phyloP scores from a whole-genome alignment of 306 rosid species.

The Trifolium subterraneum region DNA sequence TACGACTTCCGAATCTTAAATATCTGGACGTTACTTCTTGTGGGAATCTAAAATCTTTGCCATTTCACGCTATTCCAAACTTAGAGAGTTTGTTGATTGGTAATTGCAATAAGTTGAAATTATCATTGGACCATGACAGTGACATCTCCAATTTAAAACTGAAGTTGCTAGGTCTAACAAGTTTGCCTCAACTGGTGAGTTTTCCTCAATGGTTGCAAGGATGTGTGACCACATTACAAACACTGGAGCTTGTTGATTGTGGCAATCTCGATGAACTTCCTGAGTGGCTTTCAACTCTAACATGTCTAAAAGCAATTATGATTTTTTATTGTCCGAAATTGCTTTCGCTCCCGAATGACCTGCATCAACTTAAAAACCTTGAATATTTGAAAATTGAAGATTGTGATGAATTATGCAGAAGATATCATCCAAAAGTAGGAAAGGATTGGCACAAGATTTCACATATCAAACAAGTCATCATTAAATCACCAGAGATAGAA shows the following conservation, averaged over 20 bases:
- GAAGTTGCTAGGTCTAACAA: neutral
- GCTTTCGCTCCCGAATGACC: neutral
- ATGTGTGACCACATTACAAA: neutral
- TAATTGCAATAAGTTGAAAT: neutral
- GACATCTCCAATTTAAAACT: neutral
- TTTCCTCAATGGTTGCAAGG: slow-evolving; percentile 12
- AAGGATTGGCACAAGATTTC: neutral
- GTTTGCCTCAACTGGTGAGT: neutral
- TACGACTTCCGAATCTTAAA: slow-evolving; percentile 8
- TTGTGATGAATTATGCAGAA: neutral
- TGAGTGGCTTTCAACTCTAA: neutral
- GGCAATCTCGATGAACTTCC: neutral
- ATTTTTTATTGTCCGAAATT: neutral
- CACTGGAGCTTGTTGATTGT: rapidly evolving
- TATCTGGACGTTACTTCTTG: rapidly evolving
- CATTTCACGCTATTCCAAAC: neutral
- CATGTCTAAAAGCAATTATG: neutral
- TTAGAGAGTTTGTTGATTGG: neutral
- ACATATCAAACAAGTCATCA: neutral
- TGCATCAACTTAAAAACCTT: neutral
- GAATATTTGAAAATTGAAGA: neutral
- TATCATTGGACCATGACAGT: neutral
- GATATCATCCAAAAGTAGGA: neutral
- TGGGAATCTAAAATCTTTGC: neutral
- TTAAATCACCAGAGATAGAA: neutral